A percentile compares a stretch with the other conserved stretches of the same genome.
phyloP scores from a whole-genome alignment of 1,284 basidiomycete species.

The Ceratorhiza oryzae-sativae region DNA sequence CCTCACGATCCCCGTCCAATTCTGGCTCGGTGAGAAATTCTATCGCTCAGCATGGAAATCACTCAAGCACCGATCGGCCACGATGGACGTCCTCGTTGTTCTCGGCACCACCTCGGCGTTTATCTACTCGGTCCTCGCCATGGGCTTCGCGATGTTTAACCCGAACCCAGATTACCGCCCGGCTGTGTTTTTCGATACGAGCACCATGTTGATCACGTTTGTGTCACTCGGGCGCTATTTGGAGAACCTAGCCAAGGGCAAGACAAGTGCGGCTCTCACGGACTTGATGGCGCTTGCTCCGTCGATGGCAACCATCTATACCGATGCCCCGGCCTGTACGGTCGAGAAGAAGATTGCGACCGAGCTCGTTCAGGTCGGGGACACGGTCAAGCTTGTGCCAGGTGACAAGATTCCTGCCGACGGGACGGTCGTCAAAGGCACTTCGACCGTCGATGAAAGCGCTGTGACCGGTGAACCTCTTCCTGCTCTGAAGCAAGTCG shows the following conservation, averaged over 20 bases:
- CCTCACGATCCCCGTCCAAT: slow-evolving; percentile 93
- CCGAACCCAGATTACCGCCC: slow-evolving; percentile 74
- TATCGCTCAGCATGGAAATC: slow-evolving; percentile 92
- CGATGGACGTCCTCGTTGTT: slow-evolving; percentile 97
- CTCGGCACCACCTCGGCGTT: slow-evolving; percentile 96
- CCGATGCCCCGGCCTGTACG: slow-evolving; percentile 76
- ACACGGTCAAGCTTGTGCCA: slow-evolving; percentile 92
- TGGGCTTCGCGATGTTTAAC: slow-evolving; percentile 74
- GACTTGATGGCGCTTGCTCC: slow-evolving; percentile 95
- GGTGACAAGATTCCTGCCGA: slow-evolving; percentile 98
- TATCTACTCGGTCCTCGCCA: slow-evolving; percentile 80
- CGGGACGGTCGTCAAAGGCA: slow-evolving; percentile 85
- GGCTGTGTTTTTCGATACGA: slow-evolving; percentile 97
- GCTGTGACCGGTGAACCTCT: slow-evolving; percentile 98
- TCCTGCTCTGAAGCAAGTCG: slow-evolving; percentile 82
- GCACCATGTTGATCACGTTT: slow-evolving; percentile 98
- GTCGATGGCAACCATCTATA: slow-evolving; percentile 94
- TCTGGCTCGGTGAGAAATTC: slow-evolving; percentile 89
- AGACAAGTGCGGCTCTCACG: slow-evolving; percentile 94
- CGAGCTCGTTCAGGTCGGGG: slow-evolving; percentile 93
- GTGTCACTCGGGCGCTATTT: slow-evolving; percentile 94
- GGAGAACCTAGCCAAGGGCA: slow-evolving; percentile 96
- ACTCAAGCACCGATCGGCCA: slow-evolving; percentile 86
- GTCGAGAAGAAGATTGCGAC: slow-evolving; percentile 91
- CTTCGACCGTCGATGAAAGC: slow-evolving; percentile 92